A percentile compares a stretch with the other conserved stretches of the same genome.
Evolutionary conservation across 306 rosid genomes (phyloP).

Genomic region (Dalbergia cochinchinensis): DNA sequence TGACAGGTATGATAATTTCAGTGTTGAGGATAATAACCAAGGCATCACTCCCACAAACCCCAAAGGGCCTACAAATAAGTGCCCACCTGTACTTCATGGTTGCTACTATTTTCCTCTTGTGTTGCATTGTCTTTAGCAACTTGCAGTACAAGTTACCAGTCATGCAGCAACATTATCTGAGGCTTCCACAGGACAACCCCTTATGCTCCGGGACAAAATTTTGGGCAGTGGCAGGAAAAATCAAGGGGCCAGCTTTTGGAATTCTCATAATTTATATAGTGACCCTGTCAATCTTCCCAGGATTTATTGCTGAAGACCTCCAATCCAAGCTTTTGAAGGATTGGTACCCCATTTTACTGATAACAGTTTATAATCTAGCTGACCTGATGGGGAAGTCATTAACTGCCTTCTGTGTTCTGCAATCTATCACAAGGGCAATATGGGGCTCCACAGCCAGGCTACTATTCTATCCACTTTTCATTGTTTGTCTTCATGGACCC

Average conservation of each 20-base stretch:
- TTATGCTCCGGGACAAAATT: slow-evolving; percentile 60
- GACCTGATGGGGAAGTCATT: slow-evolving; percentile 82
- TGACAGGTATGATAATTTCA: slow-evolving; percentile 81
- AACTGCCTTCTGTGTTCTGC: slow-evolving; percentile 72
- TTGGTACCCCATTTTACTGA: slow-evolving; percentile 94
- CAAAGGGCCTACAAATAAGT: slow-evolving; percentile 82
- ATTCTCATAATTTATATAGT: slow-evolving; percentile 76
- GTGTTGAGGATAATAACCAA: slow-evolving; percentile 84
- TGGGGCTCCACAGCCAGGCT: slow-evolving; percentile 73
- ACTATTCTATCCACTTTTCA: slow-evolving; percentile 83
- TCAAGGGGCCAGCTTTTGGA: slow-evolving; percentile 71
- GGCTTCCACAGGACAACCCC: slow-evolving; percentile 52
- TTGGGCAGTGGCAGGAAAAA: slow-evolving; percentile 66
- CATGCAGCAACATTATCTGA: slow-evolving; percentile 65
- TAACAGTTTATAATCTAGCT: slow-evolving; percentile 75
- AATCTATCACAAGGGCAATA: slow-evolving; percentile 65
- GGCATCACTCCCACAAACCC: slow-evolving; percentile 80
- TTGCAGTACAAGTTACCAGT: slow-evolving; percentile 77
- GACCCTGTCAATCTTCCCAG: slow-evolving; percentile 92
- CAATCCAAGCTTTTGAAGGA: slow-evolving; percentile 71
- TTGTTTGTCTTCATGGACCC: slow-evolving; percentile 83
- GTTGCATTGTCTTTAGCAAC: slow-evolving; percentile 79
- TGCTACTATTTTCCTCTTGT: slow-evolving; percentile 67
- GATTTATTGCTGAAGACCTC: slow-evolving; percentile 82
- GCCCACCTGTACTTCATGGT: slow-evolving; percentile 89